Base-by-base conservation (phyloP, 208 protist genomes). In the Angomonas desouzai region DNA sequence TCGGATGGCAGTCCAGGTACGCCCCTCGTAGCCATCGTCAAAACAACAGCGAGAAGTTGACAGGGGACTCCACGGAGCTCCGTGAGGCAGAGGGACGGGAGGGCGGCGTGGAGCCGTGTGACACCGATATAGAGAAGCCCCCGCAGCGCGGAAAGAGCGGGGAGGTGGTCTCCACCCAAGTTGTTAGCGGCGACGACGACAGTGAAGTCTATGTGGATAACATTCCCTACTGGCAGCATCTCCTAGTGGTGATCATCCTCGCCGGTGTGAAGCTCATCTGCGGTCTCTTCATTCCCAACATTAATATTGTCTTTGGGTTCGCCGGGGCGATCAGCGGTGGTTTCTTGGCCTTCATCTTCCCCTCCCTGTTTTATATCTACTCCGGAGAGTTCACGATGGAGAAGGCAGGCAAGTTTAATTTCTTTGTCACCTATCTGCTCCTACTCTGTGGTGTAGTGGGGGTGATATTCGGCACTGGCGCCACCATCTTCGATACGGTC, bases 241-340 rank as follows among this genome's bases (percentile, higher is more conserved):
- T 80, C 9, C 25, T 74, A 28, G 56, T 53, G 13, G 62, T 59
- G 11, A 27, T 74, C 51, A 16, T 62, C 1, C 27, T 79, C 6
- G 55, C 66, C 18, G 33, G 77, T 9, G 13, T 68, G 9, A 62
- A 66, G 3, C 81, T 91, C 29, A 63, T 91, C 9, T 55, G 66
- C 2, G 87, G 79, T 20, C 58, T 91, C 0, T 83, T 87, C 30
- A 73, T 93, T 51, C 83, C 83, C 1, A 79, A 83, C 28, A 72
- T 93, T 7, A 83, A 77, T 34, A 79, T 87, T 32, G 84, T 91
- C 2, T 91, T 93, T 59, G 79, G 73, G 2, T 69, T 93, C 45
- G 55, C 72, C 20, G 86, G 87, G 10, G 69, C 75, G 20, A 36
- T 91, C 16, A 79, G 61, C 36, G 83, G 78, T 4, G 79, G 79